Conservation (phyloP, 805 yeast genomes). For the Metschnikowia sp. region DNA sequence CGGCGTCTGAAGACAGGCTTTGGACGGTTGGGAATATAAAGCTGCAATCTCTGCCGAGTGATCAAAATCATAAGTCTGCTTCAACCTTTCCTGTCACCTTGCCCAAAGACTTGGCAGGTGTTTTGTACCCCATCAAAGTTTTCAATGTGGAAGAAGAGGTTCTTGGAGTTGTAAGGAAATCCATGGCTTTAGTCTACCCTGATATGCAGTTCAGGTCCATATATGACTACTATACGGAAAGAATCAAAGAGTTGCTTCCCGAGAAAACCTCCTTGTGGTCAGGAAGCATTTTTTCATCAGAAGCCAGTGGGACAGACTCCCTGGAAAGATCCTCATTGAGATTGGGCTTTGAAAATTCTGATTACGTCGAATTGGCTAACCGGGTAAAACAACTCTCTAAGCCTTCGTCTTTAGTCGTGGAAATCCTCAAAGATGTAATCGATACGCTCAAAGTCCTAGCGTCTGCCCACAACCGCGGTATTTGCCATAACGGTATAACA, state of each 20-base stretch:
- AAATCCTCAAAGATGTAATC: constrained; percentile 24
- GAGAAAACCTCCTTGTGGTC: constrained; percentile 5
- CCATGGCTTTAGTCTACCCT: constrained; percentile 22
- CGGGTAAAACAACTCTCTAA: constrained; percentile 18
- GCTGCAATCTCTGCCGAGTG: background rate
- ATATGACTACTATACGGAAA: constrained; percentile 12
- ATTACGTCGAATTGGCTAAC: constrained; percentile 15
- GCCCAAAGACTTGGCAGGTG: constrained; percentile 25
- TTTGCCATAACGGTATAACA: constrained; percentile 48
- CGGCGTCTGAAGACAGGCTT: constrained; percentile 15
- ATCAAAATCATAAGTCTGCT: background rate
- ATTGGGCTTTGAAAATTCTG: constrained; percentile 12
- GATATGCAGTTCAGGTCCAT: constrained; percentile 19
- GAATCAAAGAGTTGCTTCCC: constrained; percentile 1
- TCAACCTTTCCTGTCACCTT: constrained; percentile 23
- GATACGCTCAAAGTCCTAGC: constrained; percentile 22
- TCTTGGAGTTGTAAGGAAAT: constrained; percentile 9
- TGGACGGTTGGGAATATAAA: constrained; percentile 13
- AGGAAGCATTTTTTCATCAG: constrained; percentile 15
- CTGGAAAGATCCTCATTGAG: constrained; percentile 7
- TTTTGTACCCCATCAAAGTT: constrained; percentile 27
- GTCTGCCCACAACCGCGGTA: constrained; percentile 33
- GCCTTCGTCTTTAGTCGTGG: constrained; percentile 17
- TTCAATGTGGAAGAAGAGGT: constrained; percentile 10
- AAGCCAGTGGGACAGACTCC: constrained; percentile 6